Percentiles rank a stretch among this genome's conserved stretches.
phyloP scores from a whole-genome alignment of 2,329 filamentous ascomycete species.

The Fusarium sp. region DNA sequence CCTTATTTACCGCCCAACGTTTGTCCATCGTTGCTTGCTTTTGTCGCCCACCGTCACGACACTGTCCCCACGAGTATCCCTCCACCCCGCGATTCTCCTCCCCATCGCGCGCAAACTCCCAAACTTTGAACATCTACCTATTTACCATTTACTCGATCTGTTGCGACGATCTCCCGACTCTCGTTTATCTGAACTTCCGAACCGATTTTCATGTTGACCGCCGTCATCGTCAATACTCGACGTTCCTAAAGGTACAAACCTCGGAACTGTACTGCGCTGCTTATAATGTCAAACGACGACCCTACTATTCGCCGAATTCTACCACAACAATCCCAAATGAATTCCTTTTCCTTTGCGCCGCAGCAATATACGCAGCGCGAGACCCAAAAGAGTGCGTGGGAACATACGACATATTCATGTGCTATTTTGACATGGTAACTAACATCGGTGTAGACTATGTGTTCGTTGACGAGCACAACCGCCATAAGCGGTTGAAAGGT shows the following conservation, averaged over 20 bases:
- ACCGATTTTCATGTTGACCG: slow-evolving; percentile 49
- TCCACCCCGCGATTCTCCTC: slow-evolving; percentile 39
- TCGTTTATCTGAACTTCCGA: slow-evolving; percentile 24
- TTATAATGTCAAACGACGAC: slow-evolving; percentile 70
- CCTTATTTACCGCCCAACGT: slow-evolving; percentile 13
- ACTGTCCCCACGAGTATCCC: slow-evolving; percentile 34
- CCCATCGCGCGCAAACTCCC: slow-evolving; percentile 26
- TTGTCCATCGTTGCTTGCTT: slow-evolving; percentile 36
- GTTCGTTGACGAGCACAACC: slow-evolving; percentile 98
- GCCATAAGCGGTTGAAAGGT: slow-evolving; percentile 97
- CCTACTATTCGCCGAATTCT: slow-evolving; percentile 70
- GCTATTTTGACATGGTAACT: slow-evolving; percentile 14
- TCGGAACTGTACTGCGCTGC: slow-evolving; percentile 30
- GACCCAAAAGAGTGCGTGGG: slow-evolving; percentile 83
- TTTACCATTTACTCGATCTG: slow-evolving; percentile 11
- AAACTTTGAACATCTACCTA: slow-evolving; percentile 7
- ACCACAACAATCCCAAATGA: slow-evolving; percentile 72
- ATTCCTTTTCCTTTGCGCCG: slow-evolving; percentile 81
- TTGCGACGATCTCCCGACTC: slow-evolving; percentile 13
- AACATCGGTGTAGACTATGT: slow-evolving; percentile 80
- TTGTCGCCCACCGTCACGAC: slow-evolving; percentile 35
- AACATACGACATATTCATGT: slow-evolving; percentile 18
- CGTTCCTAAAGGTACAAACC: slow-evolving; percentile 42
- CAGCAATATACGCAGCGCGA: slow-evolving; percentile 68
- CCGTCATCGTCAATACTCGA: slow-evolving; percentile 26